Conservation (phyloP, 2,329 filamentous ascomycete species). For the Aquanectria penicillioides region DNA sequence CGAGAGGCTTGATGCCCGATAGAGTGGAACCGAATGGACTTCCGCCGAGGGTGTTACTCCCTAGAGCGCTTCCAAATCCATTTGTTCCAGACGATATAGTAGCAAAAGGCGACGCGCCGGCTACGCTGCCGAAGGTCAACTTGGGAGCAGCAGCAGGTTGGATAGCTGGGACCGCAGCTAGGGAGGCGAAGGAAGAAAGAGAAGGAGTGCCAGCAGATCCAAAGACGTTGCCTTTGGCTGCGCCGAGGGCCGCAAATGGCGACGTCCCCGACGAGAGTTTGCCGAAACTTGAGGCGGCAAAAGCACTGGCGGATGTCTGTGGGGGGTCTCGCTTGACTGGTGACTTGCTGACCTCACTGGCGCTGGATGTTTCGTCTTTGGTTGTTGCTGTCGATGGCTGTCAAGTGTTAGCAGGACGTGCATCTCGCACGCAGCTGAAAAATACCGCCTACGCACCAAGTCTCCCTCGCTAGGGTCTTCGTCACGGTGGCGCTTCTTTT, state of each 20-base stretch:
- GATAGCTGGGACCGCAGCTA: constrained; percentile 39
- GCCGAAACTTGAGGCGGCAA: constrained; percentile 75
- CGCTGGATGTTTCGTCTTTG: constrained; percentile 34
- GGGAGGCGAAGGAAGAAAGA: constrained; percentile 47
- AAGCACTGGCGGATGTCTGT: constrained; percentile 67
- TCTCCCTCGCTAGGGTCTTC: constrained; percentile 50
- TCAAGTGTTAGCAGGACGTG: constrained; percentile 20
- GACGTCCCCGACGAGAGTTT: constrained; percentile 72
- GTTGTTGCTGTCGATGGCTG: constrained; percentile 31
- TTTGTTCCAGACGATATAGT: constrained; percentile 52
- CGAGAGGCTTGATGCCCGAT: constrained; percentile 58
- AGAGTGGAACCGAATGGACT: constrained; percentile 51
- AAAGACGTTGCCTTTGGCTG: constrained; percentile 60
- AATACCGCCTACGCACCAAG: constrained; percentile 43
- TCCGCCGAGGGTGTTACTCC: too few relatives aligned
- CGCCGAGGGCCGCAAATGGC: constrained; percentile 69
- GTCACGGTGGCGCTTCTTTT: constrained; percentile 73
- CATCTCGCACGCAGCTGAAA: constrained; percentile 1
- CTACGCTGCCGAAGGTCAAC: constrained; percentile 58
- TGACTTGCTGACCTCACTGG: constrained; percentile 34
- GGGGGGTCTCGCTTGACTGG: constrained; percentile 39
- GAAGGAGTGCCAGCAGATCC: constrained; percentile 53
- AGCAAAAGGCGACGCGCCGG: constrained; percentile 59
- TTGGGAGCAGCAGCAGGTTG: constrained; percentile 52
- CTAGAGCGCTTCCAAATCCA: constrained; percentile 60